phyloP scores from a whole-genome alignment of 805 yeast species.

The Zygosaccharomyces gambellarensis region DNA sequence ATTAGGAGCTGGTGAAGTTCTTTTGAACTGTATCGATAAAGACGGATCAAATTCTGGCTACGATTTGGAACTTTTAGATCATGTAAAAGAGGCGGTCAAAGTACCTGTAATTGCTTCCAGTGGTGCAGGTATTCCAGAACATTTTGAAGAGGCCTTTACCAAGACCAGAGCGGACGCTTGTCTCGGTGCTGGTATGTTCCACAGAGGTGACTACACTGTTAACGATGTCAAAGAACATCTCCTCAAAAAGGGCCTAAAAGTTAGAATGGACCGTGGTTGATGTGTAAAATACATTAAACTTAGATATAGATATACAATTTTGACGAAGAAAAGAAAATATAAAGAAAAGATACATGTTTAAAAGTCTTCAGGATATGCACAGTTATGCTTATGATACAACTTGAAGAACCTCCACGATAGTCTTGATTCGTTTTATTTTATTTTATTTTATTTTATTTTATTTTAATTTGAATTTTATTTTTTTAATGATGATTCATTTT shows the following conservation, averaged over 20 bases:
- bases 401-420: not conserved
- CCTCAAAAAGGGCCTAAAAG: conserved; percentile 56
- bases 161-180: conserved; percentile 91
- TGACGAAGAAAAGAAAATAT: not conserved
- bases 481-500: not conserved
- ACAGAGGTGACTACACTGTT: conserved; percentile 88
- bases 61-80: conserved; percentile 78
- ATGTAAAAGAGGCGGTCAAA: conserved; percentile 66
- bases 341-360: not conserved
- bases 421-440: not conserved
- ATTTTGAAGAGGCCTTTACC: conserved; percentile 81
- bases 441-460: not conserved
- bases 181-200: conserved; percentile 98
- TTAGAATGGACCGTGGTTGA: conserved; percentile 51
- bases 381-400: conserved; percentile 1
- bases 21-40: conserved; percentile 90
- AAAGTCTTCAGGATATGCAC: not conserved
- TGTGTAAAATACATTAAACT: not conserved
- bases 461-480: not conserved
- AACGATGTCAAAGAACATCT: conserved; percentile 72
- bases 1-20: conserved; percentile 93
- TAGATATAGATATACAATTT: conserved; percentile 2
- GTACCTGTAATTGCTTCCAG: conserved; percentile 97
- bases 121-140: conserved; percentile 94
- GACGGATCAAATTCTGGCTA: conserved; percentile 96